Percentiles rank a stretch among this genome's conserved stretches.
These are phyloP conservation scores for Psilocybe cubensis DNA, from an alignment of 768 basidiomycete species.

Conservation along the genomic window DNA sequence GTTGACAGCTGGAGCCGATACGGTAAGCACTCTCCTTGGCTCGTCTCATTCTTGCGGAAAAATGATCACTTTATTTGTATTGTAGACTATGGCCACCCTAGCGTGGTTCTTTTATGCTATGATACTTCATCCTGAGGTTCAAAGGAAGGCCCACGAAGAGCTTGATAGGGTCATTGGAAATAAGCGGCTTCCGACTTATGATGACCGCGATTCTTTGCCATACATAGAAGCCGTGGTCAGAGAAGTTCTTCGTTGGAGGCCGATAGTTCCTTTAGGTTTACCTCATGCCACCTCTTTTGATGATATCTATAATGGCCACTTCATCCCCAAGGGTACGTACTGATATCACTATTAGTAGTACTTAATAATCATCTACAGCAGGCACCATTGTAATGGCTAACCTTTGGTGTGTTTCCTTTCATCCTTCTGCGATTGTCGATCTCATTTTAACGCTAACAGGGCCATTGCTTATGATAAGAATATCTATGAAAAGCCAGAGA, in stretches of 20 bases:
- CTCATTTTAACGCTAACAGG: conserved; percentile 10
- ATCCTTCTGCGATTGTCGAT: background rate
- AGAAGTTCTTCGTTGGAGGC: conserved; percentile 23
- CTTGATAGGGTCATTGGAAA: conserved; percentile 31
- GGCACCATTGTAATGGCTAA: conserved; percentile 16
- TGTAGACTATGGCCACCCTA: conserved; percentile 8
- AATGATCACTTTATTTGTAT: background rate
- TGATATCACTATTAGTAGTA: background rate
- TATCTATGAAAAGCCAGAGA: conserved; percentile 24
- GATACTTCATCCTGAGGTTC: conserved; percentile 30
- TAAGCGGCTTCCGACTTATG: conserved; percentile 27
- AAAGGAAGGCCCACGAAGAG: conserved; percentile 34
- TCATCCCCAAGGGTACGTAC: conserved; percentile 20
- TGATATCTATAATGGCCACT: conserved; percentile 24
- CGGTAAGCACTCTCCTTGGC: background rate
- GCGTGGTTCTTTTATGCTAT: conserved; percentile 29
- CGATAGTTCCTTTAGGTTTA: conserved; percentile 21
- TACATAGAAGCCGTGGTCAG: conserved; percentile 21
- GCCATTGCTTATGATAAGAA: conserved; percentile 24
- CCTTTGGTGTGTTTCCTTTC: conserved; percentile 15
- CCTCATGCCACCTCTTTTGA: conserved; percentile 25
- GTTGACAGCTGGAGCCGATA: conserved; percentile 5
- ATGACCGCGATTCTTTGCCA: conserved; percentile 26
- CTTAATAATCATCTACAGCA: background rate
- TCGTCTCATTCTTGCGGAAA: too few species aligned